A percentile compares a stretch with the other conserved stretches of the same genome.
These are phyloP conservation scores for Paramecium sonneborni DNA, from an alignment of 73 alveolate genomes.

Conservation along the genomic window DNA sequence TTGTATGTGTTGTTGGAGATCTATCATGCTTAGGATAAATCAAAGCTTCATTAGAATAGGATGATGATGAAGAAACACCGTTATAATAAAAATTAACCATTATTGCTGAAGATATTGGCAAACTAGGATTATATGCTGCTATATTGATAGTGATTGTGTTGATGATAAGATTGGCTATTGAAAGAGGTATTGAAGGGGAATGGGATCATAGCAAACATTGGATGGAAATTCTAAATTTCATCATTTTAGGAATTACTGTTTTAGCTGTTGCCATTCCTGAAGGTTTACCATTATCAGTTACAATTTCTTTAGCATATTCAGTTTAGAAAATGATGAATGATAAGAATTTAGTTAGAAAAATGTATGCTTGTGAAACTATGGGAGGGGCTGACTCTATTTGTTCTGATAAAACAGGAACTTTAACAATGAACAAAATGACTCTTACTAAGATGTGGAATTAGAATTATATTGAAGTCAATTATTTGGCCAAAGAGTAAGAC, in stretches of 20 bases:
- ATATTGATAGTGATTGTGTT: slow-evolving; percentile 82
- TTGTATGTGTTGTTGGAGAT: slow-evolving; percentile 63
- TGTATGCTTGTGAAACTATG: slow-evolving; percentile 90
- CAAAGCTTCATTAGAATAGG: slow-evolving; percentile 48
- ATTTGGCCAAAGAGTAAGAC: background rate
- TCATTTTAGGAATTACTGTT: slow-evolving; percentile 75
- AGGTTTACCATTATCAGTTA: slow-evolving; percentile 83
- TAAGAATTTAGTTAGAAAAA: slow-evolving; percentile 76
- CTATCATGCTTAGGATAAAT: slow-evolving; percentile 59
- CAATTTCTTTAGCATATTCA: slow-evolving; percentile 76
- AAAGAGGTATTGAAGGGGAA: slow-evolving; percentile 65
- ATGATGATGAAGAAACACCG: slow-evolving; percentile 82
- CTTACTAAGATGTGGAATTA: slow-evolving; percentile 53
- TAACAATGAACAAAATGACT: slow-evolving; percentile 78
- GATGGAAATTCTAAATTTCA: slow-evolving; percentile 70
- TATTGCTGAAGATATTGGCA: slow-evolving; percentile 93
- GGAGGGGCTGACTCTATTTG: slow-evolving; percentile 85
- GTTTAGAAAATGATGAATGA: slow-evolving; percentile 79
- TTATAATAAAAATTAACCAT: slow-evolving; percentile 90
- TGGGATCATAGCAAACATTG: slow-evolving; percentile 56
- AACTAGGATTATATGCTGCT: slow-evolving; percentile 90
- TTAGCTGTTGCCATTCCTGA: slow-evolving; percentile 87
- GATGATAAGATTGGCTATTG: slow-evolving; percentile 74
- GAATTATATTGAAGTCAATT: slow-evolving; percentile 31
- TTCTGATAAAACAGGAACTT: slow-evolving; percentile 85